A percentile compares a stretch with the other conserved stretches of the same genome.
Conservation (phyloP, 2,329 filamentous ascomycete genomes). For the Bipolaris bicolor region DNA sequence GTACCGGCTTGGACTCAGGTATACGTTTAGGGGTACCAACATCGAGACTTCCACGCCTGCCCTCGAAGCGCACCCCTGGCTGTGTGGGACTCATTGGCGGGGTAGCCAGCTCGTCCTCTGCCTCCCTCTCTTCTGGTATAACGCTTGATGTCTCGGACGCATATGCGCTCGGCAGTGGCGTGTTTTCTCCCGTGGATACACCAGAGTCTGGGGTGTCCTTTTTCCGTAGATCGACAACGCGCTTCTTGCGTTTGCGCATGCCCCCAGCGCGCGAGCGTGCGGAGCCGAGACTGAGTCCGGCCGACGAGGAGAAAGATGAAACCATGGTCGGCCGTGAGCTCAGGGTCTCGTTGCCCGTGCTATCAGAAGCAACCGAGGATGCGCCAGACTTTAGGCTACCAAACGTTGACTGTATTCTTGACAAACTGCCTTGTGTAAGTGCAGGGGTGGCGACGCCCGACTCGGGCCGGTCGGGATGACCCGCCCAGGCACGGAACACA, state of each 20-base stretch:
- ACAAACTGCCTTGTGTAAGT: conserved; percentile 53
- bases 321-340: conserved; percentile 72
- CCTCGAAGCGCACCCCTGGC: conserved; percentile 31
- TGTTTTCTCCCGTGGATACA: conserved; percentile 59
- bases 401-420: conserved; percentile 54
- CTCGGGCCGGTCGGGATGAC: conserved; percentile 73
- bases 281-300: conserved; percentile 68
- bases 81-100: conserved; percentile 40
- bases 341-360: conserved; percentile 55
- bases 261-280: conserved; percentile 65
- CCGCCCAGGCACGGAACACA: conserved; percentile 91
- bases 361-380: conserved; percentile 45
- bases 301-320: conserved; percentile 63
- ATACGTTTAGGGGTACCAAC: conserved; percentile 34
- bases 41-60: conserved; percentile 33
- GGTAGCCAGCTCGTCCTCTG: conserved; percentile 40
- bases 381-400: conserved; percentile 56
- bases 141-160: conserved; percentile 62
- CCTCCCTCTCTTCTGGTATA: conserved; percentile 42
- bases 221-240: conserved; percentile 80
- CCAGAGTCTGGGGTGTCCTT: conserved; percentile 57
- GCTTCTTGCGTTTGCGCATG: conserved; percentile 79
- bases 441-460: conserved; percentile 51
- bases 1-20: conserved; percentile 18
- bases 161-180: conserved; percentile 59